Conservation (phyloP, 306 rosid genomes). For the Betula pendula region DNA sequence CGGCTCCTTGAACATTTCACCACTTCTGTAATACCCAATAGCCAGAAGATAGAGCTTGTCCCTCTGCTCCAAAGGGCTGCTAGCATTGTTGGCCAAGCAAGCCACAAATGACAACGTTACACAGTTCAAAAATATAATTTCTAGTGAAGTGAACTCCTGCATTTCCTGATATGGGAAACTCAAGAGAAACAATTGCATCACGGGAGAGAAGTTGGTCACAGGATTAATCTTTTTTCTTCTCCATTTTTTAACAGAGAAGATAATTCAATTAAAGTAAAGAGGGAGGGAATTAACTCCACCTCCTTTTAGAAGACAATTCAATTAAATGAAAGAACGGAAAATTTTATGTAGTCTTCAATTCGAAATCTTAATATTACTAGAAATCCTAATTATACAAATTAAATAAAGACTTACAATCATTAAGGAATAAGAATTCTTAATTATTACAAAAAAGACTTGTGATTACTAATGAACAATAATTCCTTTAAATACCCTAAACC, state of each 20-base stretch:
- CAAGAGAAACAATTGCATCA: not conserved
- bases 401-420: too few species aligned
- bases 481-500: too few species aligned
- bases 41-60: conserved; percentile 87
- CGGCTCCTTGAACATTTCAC: conserved; percentile 64
- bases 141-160: too few species aligned
- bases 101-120: conserved; percentile 45
- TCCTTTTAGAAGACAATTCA: not conserved
- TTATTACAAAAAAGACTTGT: too few species aligned
- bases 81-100: conserved; percentile 40
- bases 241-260: not conserved
- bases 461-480: too few species aligned
- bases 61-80: conserved; percentile 56
- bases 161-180: conserved; percentile 12
- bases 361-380: too few species aligned
- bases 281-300: not conserved
- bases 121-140: not conserved
- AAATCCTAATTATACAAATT: too few species aligned
- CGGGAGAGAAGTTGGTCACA: not conserved
- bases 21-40: conserved; percentile 83
- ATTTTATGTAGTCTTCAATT: too few species aligned
- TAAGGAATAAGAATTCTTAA: too few species aligned
- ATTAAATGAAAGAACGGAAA: not conserved
- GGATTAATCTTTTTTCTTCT: not conserved
- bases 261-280: not conserved